Evolutionary conservation across 1,284 basidiomycete genomes (phyloP), one percentile per base, ranked within the genome.

Genomic region (Vanrija pseudolonga): DNA sequence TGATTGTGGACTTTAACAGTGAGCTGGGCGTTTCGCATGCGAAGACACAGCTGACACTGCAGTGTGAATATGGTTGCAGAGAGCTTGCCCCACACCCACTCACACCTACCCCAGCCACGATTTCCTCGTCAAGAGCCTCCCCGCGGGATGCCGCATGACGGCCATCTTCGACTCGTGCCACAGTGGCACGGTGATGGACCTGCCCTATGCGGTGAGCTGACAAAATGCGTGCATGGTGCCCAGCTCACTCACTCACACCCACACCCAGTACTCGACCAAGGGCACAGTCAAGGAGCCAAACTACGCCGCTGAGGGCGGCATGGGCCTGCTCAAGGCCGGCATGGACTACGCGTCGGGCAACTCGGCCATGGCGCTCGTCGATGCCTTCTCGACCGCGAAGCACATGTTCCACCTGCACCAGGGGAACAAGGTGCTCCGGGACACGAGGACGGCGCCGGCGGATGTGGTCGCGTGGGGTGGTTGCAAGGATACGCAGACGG

Each of bases 241-340:
- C 24, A 23, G 26, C 51, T 47, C 2, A 47, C 36, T 8, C 7
- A 26, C 6, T 11, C 26, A 26, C n/a, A n/a, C n/a, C n/a, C n/a
- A n/a, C n/a, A n/a, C 5, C 79, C 45, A 82, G 62, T 96, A 96
- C 78, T 89, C 90, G 22, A 95, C 91, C 8, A 89, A 94, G 76
- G 93, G 93, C 47, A 93, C 89, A 69, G 80, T 96, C 73, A 96
- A 96, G 75, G 91, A 94, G 71, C 90, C 91, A 37, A 93, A 94
- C 72, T 77, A 90, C 18, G 83, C 84, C 4, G 81, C 84, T 5
- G 88, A 87, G 69, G 88, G 88, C 6, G 89, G 88, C 7, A 83
- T 87, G 68, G 87, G 86, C 11, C 76, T 90, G 7, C 72, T 90
- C 20, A 82, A 60, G 14, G 69, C 71, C 14, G 75, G 72, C 8